Evolutionary conservation across 192 early-diverging fungal genomes (phyloP).

Genomic region (Geranomyces variabilis): DNA sequence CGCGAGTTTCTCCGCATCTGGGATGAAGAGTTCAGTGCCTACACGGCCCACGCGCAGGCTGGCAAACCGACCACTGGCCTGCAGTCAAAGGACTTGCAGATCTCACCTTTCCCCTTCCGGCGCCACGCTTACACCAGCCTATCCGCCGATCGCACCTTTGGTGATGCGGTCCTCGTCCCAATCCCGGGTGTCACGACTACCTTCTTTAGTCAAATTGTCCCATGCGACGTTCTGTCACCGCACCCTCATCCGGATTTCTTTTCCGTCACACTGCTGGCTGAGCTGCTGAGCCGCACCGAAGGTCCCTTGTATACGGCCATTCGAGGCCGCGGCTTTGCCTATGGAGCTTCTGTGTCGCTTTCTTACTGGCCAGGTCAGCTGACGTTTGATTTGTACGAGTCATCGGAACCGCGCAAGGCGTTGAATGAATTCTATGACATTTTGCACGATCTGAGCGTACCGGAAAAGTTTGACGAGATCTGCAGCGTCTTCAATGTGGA

Average conservation of each 20-base stretch:
- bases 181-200: conserved; percentile 50
- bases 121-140: conserved; percentile 34
- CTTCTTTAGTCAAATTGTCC: conserved; percentile 54
- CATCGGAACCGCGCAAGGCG: conserved; percentile 51
- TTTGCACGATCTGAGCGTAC: conserved; percentile 41
- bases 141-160: conserved; percentile 36
- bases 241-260: conserved; percentile 52
- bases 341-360: conserved; percentile 63
- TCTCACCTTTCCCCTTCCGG: conserved; percentile 54
- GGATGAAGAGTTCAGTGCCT: conserved; percentile 25
- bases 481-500: conserved; percentile 51
- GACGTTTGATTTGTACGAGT: conserved; percentile 48
- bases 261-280: conserved; percentile 65
- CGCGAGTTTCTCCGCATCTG: conserved; percentile 31
- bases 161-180: conserved; percentile 47
- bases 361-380: conserved; percentile 64
- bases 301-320: conserved; percentile 78
- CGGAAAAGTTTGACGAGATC: conserved; percentile 48
- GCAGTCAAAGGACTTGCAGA: neutral
- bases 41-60: neutral
- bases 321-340: conserved; percentile 74
- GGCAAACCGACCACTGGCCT: neutral
- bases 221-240: conserved; percentile 55
- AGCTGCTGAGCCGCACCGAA: conserved; percentile 70
- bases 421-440: conserved; percentile 52